Conservation (phyloP, 257 asterid genomes). For the Gynochthodes officinalis region DNA sequence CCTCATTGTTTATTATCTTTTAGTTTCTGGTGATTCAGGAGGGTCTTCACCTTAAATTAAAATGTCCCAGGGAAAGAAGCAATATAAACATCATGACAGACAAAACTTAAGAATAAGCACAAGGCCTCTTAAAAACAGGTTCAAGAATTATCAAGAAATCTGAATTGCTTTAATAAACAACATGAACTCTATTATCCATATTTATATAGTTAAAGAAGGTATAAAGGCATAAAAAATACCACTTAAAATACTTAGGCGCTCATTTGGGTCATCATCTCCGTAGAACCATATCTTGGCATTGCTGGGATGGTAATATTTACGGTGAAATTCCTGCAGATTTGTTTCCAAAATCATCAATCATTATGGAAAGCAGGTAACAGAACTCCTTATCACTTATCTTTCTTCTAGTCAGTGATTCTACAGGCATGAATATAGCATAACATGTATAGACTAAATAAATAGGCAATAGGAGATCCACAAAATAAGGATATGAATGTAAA, state of each 20-base stretch:
- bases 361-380: neutral
- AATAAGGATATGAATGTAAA: neutral
- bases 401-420: neutral
- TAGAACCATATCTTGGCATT: slow-evolving; percentile 98
- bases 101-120: neutral
- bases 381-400: neutral
- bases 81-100: slow-evolving; percentile 6
- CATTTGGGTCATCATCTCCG: slow-evolving; percentile 92
- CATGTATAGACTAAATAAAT: neutral
- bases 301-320: slow-evolving; percentile 93
- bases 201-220: neutral
- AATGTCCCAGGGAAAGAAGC: neutral
- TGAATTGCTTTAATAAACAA: neutral
- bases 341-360: slow-evolving; percentile 16
- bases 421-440: neutral
- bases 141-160: neutral
- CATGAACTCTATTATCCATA: neutral
- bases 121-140: neutral
- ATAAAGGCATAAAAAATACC: slow-evolving; percentile 40
- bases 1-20: neutral
- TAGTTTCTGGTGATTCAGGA: neutral
- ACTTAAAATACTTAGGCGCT: slow-evolving; percentile 79
- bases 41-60: neutral
- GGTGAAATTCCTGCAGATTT: slow-evolving; percentile 76
- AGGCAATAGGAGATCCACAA: neutral